Evolutionary conservation across 2,329 filamentous ascomycete species (phyloP).

Genomic region (Penicillium sp.): DNA sequence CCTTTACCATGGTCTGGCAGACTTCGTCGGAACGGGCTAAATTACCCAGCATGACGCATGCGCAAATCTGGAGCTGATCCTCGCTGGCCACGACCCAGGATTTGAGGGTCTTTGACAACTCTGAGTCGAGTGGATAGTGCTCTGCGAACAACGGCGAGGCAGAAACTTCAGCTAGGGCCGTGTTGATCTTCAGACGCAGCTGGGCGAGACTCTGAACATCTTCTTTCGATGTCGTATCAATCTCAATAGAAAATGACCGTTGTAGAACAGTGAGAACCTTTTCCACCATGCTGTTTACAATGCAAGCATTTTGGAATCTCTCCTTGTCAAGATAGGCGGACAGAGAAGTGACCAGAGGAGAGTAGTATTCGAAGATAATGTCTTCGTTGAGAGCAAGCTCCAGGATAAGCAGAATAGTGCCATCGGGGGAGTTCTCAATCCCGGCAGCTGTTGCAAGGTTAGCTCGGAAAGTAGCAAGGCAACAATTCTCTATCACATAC

Average conservation of each 20-base stretch:
- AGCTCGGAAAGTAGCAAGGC: constrained; percentile 3
- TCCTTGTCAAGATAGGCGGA: constrained; percentile 41
- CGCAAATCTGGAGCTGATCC: constrained; percentile 51
- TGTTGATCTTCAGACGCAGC: constrained; percentile 44
- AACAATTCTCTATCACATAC: constrained; percentile 24
- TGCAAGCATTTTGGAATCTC: constrained; percentile 43
- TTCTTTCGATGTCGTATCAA: constrained; percentile 33
- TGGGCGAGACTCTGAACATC: constrained; percentile 41
- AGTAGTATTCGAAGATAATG: constrained; percentile 35
- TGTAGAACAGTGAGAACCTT: constrained; percentile 37
- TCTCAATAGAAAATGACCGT: constrained; percentile 33
- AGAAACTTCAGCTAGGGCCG: constrained; percentile 47
- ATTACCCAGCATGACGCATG: constrained; percentile 54
- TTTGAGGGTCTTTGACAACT: constrained; percentile 41
- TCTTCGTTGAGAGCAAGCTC: constrained; percentile 35
- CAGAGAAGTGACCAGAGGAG: constrained; percentile 38
- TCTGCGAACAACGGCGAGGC: constrained; percentile 41
- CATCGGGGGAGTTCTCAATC: constrained; percentile 39
- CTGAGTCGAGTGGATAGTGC: constrained; percentile 43
- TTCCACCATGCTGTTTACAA: constrained; percentile 38
- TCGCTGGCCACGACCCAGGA: constrained; percentile 45
- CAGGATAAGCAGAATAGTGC: constrained; percentile 40
- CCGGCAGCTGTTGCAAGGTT: constrained; percentile 33
- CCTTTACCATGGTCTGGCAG: constrained; percentile 45
- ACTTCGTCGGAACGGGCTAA: constrained; percentile 49